Base-by-base conservation (phyloP, 139 green algal genomes). In the Klebsormidium nitens region DNA sequence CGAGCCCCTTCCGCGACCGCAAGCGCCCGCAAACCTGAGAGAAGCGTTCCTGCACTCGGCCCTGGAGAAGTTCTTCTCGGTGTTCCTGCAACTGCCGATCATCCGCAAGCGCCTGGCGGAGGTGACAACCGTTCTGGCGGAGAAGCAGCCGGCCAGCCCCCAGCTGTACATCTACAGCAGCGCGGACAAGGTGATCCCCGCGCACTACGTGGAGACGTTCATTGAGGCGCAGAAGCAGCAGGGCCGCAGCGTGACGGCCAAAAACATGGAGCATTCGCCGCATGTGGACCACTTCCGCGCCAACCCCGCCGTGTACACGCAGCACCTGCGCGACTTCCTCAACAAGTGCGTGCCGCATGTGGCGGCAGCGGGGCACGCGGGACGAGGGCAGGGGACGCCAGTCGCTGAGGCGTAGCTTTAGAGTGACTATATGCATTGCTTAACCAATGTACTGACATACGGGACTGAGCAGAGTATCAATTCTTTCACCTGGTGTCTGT, bases 91-190 rank as follows among this genome's bases (percentile, higher is more conserved):
- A 19, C 1, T 75, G 26, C 69, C 69, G 1, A 23, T 32, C 42
- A 66, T 77, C 62, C 31, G 35, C 19, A 50, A 23, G 66, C 46
- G 19, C 14, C 31, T 78, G 23, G 37, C 3, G 19, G 70, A 77
- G 39, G 39, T 78, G 19, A 74, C 63, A 2, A 57, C 39, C 2
- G 49, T 76, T 35, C 70, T 78, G 35, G 11, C 26, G 2, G 8
- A 69, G 26, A 17, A 64, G 23, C 70, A 78, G 47, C 70, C 70
- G 26, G 19, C n/a, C 14, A 76, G 70, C 38, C 70, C 62, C 19
- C 70, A 78, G 55, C 64, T 78, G 32, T 78, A 78, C 47, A 77
- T 78, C 39, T 78, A 78, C 70, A 78, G 70, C 37, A 55, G 17
- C 19, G 36, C 65, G 3, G 70, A 78, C 55, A 23, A 19, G 6